Evolutionary conservation across 2,329 filamentous ascomycete genomes (phyloP), one percentile per base, ranked within the genome.

Genomic region (Microsporum canis): DNA sequence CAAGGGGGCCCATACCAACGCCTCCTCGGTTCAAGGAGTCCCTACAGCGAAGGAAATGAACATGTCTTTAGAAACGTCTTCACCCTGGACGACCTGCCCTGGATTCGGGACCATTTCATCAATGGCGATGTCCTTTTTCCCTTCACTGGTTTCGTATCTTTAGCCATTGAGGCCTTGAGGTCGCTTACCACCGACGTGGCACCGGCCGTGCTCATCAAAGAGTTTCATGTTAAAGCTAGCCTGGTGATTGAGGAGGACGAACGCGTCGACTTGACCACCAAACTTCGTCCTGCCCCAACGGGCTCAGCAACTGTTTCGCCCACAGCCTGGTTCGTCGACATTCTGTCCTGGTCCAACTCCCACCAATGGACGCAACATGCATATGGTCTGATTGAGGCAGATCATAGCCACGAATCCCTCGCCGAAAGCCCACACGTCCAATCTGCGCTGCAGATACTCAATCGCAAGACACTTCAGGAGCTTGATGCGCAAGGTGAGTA

Each of bases 21-120:
- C 23, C 34, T 63, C 27, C 36, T 61, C 29, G 34, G 34, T 10
- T 36, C 5, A 2, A 36, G 8, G 34, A 36, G 5, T 36, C 8
- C 34, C 8, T 36, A 36, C 34, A 10, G 34, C 5, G 38, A 12
- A 3, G 51, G 59, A 10, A 17, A 31, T 10, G 51, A 57, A 10
- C 56, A n/a, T 5, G 34, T 31, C 17, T 58, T 39, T 23, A 58
- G 56, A 45, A 3, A 38, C 2, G 56, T 58, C 36, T 58, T 58
- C 17, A 56, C 49, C 5, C 2, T 61, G 0, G 51, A 61, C 12
- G 33, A 61, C 1, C 31, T 57, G 3, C 59, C 59, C 14, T 61
- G 59, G 59, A 45, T 61, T 12, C 59, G 51, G n/a, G 59, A 57
- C 29, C 59, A 61, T 47, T 45, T 45, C 14, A 36, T 61, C 43